phyloP scores from a whole-genome alignment of 139 green algal genomes.

The Gonium pectorale region DNA sequence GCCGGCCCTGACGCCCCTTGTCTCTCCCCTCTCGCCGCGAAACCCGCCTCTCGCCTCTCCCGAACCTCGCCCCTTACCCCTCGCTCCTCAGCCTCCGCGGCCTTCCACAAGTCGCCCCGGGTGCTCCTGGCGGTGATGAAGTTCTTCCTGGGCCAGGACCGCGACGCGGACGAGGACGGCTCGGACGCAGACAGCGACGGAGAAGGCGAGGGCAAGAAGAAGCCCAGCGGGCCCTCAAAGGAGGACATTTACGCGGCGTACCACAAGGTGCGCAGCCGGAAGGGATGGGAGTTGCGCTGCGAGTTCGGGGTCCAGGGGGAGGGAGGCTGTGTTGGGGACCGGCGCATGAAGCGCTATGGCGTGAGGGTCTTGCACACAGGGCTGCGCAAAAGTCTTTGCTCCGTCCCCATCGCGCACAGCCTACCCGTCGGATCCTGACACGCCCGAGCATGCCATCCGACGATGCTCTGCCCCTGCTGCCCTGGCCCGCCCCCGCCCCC shows the following conservation, averaged over 20 bases:
- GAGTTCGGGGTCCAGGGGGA: no score
- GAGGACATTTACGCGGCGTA: constrained; percentile 90
- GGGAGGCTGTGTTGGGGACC: no score
- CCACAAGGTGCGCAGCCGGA: constrained; percentile 89
- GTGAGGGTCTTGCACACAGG: no score
- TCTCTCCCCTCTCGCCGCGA: no score
- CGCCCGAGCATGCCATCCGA: no score
- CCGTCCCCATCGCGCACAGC: no score
- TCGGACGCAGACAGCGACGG: constrained; percentile 59
- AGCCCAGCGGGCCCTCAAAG: constrained; percentile 64
- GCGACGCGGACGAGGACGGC: constrained; percentile 48
- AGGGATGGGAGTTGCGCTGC: no score
- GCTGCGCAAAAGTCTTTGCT: no score
- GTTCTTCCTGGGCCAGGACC: constrained; percentile 94
- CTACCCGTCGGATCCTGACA: no score
- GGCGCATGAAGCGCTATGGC: no score
- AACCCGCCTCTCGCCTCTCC: not conserved
- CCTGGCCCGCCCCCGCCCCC: not conserved
- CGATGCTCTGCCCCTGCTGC: no score
- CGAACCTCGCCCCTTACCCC: not conserved
- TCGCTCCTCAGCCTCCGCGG: constrained; percentile 65
- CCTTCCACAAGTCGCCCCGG: constrained; percentile 75
- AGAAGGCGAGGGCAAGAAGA: constrained; percentile 62
- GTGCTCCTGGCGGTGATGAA: constrained; percentile 94
- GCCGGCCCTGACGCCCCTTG: no score